phyloP scores from a whole-genome alignment of 352 stramenopile genomes.

The Phytophthora cactorum region DNA sequence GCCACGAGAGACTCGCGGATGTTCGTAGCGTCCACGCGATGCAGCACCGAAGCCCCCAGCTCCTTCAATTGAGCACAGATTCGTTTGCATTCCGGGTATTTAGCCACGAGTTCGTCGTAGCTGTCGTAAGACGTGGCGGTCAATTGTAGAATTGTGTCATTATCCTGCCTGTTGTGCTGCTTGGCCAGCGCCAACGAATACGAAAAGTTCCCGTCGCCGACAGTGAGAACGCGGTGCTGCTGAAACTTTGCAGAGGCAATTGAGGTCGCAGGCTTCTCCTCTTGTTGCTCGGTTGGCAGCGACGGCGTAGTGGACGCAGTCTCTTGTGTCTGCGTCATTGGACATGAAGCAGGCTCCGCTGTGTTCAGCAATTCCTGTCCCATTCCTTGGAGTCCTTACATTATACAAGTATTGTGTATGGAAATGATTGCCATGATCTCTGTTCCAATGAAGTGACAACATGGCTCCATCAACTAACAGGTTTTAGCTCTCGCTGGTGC shows the following conservation, averaged over 20 bases:
- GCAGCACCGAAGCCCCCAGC: constrained; percentile 50
- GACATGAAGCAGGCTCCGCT: constrained; percentile 5
- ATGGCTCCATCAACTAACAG: no score
- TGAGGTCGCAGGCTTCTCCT: neutral
- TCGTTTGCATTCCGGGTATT: constrained; percentile 61
- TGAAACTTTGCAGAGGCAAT: neutral
- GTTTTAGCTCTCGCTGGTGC: no score
- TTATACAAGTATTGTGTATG: neutral
- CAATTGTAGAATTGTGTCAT: constrained; percentile 31
- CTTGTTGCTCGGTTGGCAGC: neutral
- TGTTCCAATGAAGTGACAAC: no score
- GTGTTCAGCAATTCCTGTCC: constrained; percentile 1
- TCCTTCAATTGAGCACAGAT: constrained; percentile 51
- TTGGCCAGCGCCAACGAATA: constrained; percentile 87
- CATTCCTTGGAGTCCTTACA: neutral
- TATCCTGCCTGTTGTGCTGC: constrained; percentile 16
- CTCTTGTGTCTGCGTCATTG: constrained; percentile 13
- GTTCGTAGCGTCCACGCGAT: constrained; percentile 76
- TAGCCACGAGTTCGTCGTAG: constrained; percentile 60
- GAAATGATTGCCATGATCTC: no score
- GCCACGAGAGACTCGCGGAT: constrained; percentile 45
- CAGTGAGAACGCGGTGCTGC: constrained; percentile 64
- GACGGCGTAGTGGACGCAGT: neutral
- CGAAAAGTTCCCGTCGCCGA: constrained; percentile 95
- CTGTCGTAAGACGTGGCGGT: constrained; percentile 71